Evolutionary conservation across 495 filamentous ascomycete genomes (phyloP).

Genomic region (Astrocystis sublimbata): DNA sequence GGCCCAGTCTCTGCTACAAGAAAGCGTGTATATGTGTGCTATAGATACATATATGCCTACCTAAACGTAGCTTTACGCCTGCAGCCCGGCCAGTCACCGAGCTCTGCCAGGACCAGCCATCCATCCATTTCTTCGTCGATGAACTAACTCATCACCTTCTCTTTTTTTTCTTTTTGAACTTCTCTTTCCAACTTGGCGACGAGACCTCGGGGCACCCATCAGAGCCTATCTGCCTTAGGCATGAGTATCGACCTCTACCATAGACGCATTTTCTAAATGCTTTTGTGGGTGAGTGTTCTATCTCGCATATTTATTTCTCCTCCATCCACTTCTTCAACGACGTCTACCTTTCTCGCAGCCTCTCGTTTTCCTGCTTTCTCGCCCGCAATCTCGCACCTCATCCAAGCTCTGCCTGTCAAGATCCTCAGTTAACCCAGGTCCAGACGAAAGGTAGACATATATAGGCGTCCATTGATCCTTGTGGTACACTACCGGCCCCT

Average conservation of each 20-base stretch:
- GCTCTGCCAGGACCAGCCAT: not conserved
- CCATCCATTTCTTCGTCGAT: not conserved
- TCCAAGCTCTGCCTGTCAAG: not conserved
- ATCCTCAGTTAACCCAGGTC: not conserved
- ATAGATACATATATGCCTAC: not conserved
- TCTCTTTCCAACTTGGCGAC: not conserved
- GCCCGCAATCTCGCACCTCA: not conserved
- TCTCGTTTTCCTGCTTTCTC: not conserved
- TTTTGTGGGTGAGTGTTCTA: too few relatives aligned
- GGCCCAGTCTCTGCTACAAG: too few relatives aligned
- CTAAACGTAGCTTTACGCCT: not conserved
- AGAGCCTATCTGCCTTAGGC: conserved; percentile 22
- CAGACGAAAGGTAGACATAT: not conserved
- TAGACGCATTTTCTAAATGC: not conserved
- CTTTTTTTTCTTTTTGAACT: not conserved
- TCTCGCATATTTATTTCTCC: not conserved
- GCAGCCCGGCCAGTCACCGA: conserved; percentile 7
- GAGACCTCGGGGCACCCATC: not conserved
- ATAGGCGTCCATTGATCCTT: not conserved
- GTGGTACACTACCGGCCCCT: not conserved
- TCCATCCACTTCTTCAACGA: not conserved
- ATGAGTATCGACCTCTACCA: conserved; percentile 6
- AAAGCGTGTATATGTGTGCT: conserved; percentile 7
- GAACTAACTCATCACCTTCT: too few relatives aligned
- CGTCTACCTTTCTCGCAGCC: not conserved